Percentiles rank a stretch among this genome's conserved stretches.
phyloP scores from a whole-genome alignment of 2,329 filamentous ascomycete species.

The Penicillium sp. region DNA sequence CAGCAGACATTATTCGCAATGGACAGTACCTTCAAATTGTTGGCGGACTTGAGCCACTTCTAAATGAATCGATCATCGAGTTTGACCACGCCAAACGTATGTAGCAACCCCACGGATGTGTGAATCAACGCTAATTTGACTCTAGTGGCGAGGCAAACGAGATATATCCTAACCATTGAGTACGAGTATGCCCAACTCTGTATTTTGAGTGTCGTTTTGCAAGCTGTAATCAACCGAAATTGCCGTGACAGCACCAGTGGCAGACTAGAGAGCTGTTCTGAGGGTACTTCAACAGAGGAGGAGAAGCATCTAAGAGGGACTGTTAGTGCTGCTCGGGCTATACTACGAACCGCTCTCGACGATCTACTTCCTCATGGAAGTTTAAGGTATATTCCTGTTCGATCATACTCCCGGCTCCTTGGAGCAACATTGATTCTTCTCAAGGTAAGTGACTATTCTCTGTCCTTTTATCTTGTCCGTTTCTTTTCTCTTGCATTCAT shows the following conservation, averaged over 20 bases:
- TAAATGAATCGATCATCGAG: conserved; percentile 64
- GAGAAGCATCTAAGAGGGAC: not conserved
- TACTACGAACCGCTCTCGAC: conserved; percentile 43
- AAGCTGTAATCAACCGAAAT: conserved; percentile 68
- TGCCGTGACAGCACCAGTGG: not conserved
- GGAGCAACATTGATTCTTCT: conserved; percentile 49
- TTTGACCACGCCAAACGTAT: conserved; percentile 47
- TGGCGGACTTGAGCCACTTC: conserved; percentile 62
- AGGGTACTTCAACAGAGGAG: not conserved
- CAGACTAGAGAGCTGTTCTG: conserved; percentile 16
- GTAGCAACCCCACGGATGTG: not conserved
- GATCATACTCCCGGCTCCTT: conserved; percentile 51
- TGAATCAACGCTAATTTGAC: not conserved
- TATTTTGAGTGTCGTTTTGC: conserved; percentile 74
- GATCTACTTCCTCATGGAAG: conserved; percentile 44
- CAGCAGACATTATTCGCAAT: conserved; percentile 69
- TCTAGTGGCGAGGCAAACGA: conserved; percentile 43
- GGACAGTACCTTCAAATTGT: conserved; percentile 70
- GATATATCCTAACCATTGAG: conserved; percentile 72
- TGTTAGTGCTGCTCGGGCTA: not conserved
- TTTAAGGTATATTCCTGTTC: conserved; percentile 47
- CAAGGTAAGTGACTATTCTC: conserved; percentile 32
- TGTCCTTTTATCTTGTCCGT: not conserved
- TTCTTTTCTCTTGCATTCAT: not conserved
- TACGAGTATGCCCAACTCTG: conserved; percentile 62